Conservation (phyloP, 73 alveolate species). For the Symbiodinium natans region DNA sequence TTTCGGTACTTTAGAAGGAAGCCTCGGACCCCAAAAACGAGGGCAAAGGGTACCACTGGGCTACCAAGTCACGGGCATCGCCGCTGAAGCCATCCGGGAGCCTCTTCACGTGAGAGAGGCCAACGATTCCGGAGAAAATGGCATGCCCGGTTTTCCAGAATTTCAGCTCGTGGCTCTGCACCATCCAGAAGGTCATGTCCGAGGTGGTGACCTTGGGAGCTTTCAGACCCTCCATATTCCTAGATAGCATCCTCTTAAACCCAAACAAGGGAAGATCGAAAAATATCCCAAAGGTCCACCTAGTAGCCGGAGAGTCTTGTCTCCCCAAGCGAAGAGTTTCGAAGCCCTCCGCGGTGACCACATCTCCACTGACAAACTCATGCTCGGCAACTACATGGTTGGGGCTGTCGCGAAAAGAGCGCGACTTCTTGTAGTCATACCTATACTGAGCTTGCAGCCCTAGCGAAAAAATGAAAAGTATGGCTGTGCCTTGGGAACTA, state of each 20-base stretch:
- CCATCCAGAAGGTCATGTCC: constrained; percentile 92
- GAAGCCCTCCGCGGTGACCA: constrained; percentile 86
- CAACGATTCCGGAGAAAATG: constrained; percentile 74
- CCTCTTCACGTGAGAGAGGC: constrained; percentile 75
- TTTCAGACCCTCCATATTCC: background rate
- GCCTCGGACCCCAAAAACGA: too few relatives aligned
- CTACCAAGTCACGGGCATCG: too few relatives aligned
- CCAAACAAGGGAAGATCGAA: too few relatives aligned
- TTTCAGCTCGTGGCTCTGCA: constrained; percentile 83
- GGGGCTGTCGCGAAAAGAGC: constrained; percentile 80
- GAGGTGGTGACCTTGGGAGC: constrained; percentile 16
- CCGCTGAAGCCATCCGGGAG: constrained; percentile 87
- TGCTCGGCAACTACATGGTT: constrained; percentile 79
- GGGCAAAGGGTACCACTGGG: too few relatives aligned
- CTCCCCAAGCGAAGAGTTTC: constrained; percentile 80
- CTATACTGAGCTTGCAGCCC: background rate
- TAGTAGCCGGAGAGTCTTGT: background rate
- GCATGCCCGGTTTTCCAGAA: constrained; percentile 92
- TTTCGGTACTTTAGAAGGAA: too few relatives aligned
- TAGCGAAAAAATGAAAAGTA: too few relatives aligned
- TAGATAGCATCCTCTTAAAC: background rate
- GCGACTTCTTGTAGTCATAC: constrained; percentile 80
- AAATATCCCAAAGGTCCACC: too few relatives aligned
- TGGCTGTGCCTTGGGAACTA: too few relatives aligned
- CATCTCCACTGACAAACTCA: constrained; percentile 85